A percentile compares a stretch with the other conserved stretches of the same genome.
Evolutionary conservation across 2,329 filamentous ascomycete genomes (phyloP).

Genomic region (Aureobasidium musti): DNA sequence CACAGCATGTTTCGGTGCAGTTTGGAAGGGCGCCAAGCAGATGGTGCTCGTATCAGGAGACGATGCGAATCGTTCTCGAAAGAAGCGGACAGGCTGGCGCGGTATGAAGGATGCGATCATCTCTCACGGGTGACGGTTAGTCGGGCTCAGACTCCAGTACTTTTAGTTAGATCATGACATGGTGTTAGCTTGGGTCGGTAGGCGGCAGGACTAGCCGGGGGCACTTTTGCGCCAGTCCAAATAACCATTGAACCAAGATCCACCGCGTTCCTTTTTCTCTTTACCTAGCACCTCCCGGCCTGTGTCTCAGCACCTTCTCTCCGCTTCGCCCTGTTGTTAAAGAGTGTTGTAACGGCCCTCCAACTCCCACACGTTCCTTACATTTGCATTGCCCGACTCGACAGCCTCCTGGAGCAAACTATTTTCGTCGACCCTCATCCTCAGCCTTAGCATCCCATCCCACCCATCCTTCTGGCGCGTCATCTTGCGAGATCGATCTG

Average conservation of each 20-base stretch:
- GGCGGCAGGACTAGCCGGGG: constrained; percentile 19
- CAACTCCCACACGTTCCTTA: constrained; percentile 13
- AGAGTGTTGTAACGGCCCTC: not conserved
- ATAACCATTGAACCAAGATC: constrained; percentile 1
- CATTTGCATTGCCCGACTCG: not conserved
- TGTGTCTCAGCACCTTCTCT: not conserved
- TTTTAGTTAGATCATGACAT: constrained; percentile 8
- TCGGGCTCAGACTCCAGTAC: not conserved
- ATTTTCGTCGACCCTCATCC: constrained; percentile 21
- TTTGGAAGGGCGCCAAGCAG: not conserved
- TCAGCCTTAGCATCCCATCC: constrained; percentile 14
- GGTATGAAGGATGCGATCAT: not conserved
- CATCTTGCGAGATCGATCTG: constrained; percentile 14
- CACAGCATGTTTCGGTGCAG: not conserved
- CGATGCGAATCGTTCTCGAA: constrained; percentile 20
- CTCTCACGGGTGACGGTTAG: not conserved
- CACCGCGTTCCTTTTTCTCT: constrained; percentile 10
- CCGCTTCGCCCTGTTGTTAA: not conserved
- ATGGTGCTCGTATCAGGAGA: constrained; percentile 17
- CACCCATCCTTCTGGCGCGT: not conserved
- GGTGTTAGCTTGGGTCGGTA: not conserved
- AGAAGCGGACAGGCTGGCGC: not conserved
- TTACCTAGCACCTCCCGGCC: constrained; percentile 13
- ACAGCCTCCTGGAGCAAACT: not conserved
- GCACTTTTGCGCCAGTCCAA: constrained; percentile 10